Conservation (phyloP, 2,329 filamentous ascomycete species). For the Cercospora citrullina region DNA sequence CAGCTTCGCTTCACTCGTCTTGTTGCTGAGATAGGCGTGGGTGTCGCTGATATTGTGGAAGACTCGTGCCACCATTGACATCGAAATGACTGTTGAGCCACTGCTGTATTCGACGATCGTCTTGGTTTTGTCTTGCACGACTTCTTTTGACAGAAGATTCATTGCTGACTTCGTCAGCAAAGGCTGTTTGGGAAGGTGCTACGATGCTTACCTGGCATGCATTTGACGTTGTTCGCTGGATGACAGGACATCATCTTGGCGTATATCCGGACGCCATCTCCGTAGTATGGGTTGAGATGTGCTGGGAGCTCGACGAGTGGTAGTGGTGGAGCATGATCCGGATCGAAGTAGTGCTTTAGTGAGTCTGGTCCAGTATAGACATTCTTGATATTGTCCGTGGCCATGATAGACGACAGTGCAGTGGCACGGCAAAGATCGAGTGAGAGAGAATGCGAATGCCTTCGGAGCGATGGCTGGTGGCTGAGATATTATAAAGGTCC, state of each 20-base stretch:
- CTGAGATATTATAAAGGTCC: slow-evolving; percentile 1
- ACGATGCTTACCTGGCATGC: slow-evolving; percentile 54
- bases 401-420: not conserved
- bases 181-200: not conserved
- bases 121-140: slow-evolving; percentile 40
- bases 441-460: not conserved
- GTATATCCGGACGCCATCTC: slow-evolving; percentile 62
- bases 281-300: slow-evolving; percentile 56
- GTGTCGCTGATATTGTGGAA: slow-evolving; percentile 55
- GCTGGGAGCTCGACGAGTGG: slow-evolving; percentile 63
- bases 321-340: slow-evolving; percentile 57
- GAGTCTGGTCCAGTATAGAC: slow-evolving; percentile 60
- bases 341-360: slow-evolving; percentile 60
- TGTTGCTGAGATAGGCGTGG: slow-evolving; percentile 59
- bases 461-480: not conserved
- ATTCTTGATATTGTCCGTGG: slow-evolving; percentile 41
- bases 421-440: not conserved
- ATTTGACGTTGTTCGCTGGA: slow-evolving; percentile 65
- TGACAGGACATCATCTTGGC: slow-evolving; percentile 67
- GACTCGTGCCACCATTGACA: slow-evolving; percentile 57
- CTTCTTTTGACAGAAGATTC: slow-evolving; percentile 22
- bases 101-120: slow-evolving; percentile 63
- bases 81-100: slow-evolving; percentile 62
- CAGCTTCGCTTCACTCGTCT: slow-evolving; percentile 56
- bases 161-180: slow-evolving; percentile 14